These are phyloP conservation scores for Aspergillus costaricaensis DNA, from an alignment of 2,329 filamentous ascomycete genomes.

Conservation along the genomic window DNA sequence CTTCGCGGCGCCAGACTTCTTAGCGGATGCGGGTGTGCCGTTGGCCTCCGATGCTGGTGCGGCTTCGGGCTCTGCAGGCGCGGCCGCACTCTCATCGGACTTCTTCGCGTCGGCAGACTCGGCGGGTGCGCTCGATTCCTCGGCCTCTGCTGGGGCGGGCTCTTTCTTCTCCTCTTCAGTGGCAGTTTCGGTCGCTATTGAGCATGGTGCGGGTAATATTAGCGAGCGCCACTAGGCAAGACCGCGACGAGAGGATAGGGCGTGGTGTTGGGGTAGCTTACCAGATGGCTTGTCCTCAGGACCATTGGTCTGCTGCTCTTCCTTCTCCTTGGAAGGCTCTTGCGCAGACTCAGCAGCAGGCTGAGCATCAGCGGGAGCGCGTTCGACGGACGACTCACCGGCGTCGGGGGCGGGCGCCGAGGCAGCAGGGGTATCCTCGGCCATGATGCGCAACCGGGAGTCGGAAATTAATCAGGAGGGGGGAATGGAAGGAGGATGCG, in stretches of 20 bases:
- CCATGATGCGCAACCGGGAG: slow-evolving; percentile 36
- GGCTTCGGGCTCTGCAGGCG: slow-evolving; percentile 27
- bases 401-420: slow-evolving; percentile 32
- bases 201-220: slow-evolving; percentile 8
- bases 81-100: slow-evolving; percentile 23
- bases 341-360: slow-evolving; percentile 22
- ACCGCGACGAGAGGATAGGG: background rate
- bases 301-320: slow-evolving; percentile 26
- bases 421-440: slow-evolving; percentile 41
- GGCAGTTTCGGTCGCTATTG: slow-evolving; percentile 22
- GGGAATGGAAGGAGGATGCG: slow-evolving; percentile 7
- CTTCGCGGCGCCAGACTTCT: slow-evolving; percentile 52
- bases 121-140: slow-evolving; percentile 29
- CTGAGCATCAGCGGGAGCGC: slow-evolving; percentile 30
- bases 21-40: slow-evolving; percentile 52
- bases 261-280: slow-evolving; percentile 21
- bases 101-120: slow-evolving; percentile 30
- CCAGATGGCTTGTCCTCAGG: slow-evolving; percentile 34
- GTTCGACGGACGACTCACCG: slow-evolving; percentile 36
- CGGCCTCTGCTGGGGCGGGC: slow-evolving; percentile 28
- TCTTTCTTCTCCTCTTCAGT: slow-evolving; percentile 34
- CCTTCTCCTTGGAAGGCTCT: slow-evolving; percentile 26
- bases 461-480: slow-evolving; percentile 19
- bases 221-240: slow-evolving; percentile 12
- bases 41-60: slow-evolving; percentile 42